Conservation (phyloP, 2,329 filamentous ascomycete genomes). For the Monascus ruber region DNA sequence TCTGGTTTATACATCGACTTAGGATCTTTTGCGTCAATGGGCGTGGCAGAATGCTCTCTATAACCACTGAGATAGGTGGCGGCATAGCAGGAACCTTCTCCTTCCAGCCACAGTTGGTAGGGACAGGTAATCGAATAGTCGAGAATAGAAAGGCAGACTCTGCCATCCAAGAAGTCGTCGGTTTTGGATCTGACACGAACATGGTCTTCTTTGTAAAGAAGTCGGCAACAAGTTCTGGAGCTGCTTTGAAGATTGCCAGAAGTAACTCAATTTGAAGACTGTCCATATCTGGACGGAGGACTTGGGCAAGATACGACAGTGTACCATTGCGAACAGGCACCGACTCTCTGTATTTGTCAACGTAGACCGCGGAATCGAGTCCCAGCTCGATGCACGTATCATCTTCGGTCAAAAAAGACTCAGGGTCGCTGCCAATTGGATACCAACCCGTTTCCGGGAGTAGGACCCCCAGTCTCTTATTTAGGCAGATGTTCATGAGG, state of each 20-base stretch:
- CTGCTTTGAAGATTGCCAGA: conserved; percentile 64
- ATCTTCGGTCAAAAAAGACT: conserved; percentile 37
- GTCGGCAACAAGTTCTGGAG: conserved; percentile 75
- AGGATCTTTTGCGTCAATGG: conserved; percentile 72
- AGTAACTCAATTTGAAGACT: conserved; percentile 71
- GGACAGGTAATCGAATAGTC: conserved; percentile 62
- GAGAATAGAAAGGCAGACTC: conserved; percentile 84
- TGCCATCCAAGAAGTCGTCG: conserved; percentile 88
- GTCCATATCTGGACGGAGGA: conserved; percentile 72
- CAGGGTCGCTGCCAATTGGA: conserved; percentile 55
- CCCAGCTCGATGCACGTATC: conserved; percentile 49
- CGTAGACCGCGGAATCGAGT: conserved; percentile 58
- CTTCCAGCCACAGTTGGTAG: conserved; percentile 57
- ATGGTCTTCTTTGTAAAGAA: conserved; percentile 73
- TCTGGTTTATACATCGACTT: conserved; percentile 65
- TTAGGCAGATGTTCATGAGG: conserved; percentile 63
- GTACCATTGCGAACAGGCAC: conserved; percentile 69
- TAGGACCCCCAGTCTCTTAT: conserved; percentile 59
- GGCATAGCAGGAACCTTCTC: conserved; percentile 54
- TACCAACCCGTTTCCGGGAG: conserved; percentile 75
- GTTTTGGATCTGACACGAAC: conserved; percentile 81
- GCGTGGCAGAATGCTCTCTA: conserved; percentile 78
- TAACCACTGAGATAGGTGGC: conserved; percentile 64
- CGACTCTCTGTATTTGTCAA: conserved; percentile 54
- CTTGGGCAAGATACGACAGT: conserved; percentile 66